phyloP scores from a whole-genome alignment of 257 asterid genomes.

The Lycium ferocissimum region DNA sequence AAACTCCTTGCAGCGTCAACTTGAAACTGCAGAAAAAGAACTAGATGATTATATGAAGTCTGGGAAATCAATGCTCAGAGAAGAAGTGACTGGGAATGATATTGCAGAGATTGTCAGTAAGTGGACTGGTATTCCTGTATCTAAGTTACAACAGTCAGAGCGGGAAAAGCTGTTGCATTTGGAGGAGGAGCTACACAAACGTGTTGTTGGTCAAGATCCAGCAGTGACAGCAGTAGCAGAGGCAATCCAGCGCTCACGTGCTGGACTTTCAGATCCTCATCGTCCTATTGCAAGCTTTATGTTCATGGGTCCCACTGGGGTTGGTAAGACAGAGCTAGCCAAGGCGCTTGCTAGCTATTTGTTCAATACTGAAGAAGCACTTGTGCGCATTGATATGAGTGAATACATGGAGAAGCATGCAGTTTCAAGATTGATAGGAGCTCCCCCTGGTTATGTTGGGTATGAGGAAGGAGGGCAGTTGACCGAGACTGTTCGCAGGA shows the following conservation, averaged over 20 bases:
- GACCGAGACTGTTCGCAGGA: constrained; percentile 81
- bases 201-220: constrained; percentile 90
- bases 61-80: constrained; percentile 93
- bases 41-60: constrained; percentile 79
- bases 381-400: constrained; percentile 95
- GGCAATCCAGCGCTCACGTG: constrained; percentile 90
- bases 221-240: constrained; percentile 96
- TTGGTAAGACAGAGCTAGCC: constrained; percentile 95
- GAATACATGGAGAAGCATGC: constrained; percentile 99
- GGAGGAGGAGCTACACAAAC: constrained; percentile 83
- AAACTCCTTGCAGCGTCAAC: constrained; percentile 89
- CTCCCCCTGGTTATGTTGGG: constrained; percentile 97
- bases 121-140: constrained; percentile 97
- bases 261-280: constrained; percentile 95
- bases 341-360: constrained; percentile 88
- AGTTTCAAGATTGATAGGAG: constrained; percentile 89
- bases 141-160: constrained; percentile 87
- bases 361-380: constrained; percentile 93
- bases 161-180: constrained; percentile 80
- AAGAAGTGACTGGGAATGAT: constrained; percentile 84
- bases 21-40: constrained; percentile 77
- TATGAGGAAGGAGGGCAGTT: constrained; percentile 96
- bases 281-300: constrained; percentile 97
- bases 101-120: constrained; percentile 95
- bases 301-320: constrained; percentile 99